phyloP scores from a whole-genome alignment of 2,329 filamentous ascomycete genomes.

The Alternaria ventricosa region DNA sequence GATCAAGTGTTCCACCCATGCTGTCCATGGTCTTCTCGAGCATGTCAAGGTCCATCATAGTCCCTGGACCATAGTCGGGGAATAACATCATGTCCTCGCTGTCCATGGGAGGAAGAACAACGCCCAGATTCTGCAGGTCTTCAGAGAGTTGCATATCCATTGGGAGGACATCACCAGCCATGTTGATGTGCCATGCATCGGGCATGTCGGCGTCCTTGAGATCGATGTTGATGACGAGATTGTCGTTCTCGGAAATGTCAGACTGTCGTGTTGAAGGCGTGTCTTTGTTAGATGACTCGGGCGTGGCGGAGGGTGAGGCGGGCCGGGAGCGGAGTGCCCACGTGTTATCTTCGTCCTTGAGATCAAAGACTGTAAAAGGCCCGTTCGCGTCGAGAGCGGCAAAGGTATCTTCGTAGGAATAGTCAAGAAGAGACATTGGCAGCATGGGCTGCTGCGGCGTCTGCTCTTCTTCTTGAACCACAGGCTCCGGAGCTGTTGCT shows the following conservation, averaged over 20 bases:
- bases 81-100: conserved; percentile 47
- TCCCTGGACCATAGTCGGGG: conserved; percentile 29
- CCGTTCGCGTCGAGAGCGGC: conserved; percentile 40
- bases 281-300: conserved; percentile 47
- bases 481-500: conserved; percentile 20
- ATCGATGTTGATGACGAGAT: conserved; percentile 49
- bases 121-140: conserved; percentile 40
- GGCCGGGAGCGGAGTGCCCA: conserved; percentile 43
- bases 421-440: conserved; percentile 38
- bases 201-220: conserved; percentile 45
- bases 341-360: conserved; percentile 44
- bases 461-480: conserved; percentile 28
- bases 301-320: conserved; percentile 41
- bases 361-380: conserved; percentile 41
- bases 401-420: conserved; percentile 44
- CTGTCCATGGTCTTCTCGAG: conserved; percentile 43
- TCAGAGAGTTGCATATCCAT: conserved; percentile 41
- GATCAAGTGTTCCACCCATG: conserved; percentile 29
- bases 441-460: conserved; percentile 28
- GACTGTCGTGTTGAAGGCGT: conserved; percentile 47
- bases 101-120: conserved; percentile 42
- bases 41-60: conserved; percentile 43
- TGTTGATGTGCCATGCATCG: conserved; percentile 37
- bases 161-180: conserved; percentile 37
- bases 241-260: conserved; percentile 53